A percentile compares a stretch with the other conserved stretches of the same genome.
Evolutionary conservation across 2,329 filamentous ascomycete species (phyloP).

Genomic region (Sclerotinia spermophila): DNA sequence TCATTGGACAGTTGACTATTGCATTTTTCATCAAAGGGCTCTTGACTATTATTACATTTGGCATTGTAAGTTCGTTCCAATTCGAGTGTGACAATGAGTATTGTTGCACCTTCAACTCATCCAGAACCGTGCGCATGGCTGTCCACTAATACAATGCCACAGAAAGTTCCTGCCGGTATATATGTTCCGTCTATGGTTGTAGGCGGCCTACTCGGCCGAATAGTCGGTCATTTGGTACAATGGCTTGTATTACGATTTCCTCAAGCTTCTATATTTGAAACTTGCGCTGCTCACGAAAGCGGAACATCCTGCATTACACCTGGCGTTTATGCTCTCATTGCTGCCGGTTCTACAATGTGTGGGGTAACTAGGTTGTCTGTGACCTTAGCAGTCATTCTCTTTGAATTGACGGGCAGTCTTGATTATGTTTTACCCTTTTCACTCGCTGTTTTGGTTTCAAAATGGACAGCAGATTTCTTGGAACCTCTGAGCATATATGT

Average conservation of each 20-base stretch:
- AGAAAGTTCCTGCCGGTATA: constrained; percentile 92
- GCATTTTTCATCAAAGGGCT: constrained; percentile 89
- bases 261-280: constrained; percentile 67
- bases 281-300: constrained; percentile 63
- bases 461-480: constrained; percentile 95
- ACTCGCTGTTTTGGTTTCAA: constrained; percentile 85
- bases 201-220: constrained; percentile 83
- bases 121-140: neutral
- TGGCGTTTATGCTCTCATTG: constrained; percentile 93
- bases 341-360: constrained; percentile 95
- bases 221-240: constrained; percentile 82
- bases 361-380: constrained; percentile 92
- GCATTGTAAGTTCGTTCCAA: constrained; percentile 56
- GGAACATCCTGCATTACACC: constrained; percentile 87
- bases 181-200: constrained; percentile 99
- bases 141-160: constrained; percentile 4
- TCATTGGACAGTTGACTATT: constrained; percentile 66
- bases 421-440: constrained; percentile 96
- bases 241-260: constrained; percentile 74
- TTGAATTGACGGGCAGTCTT: constrained; percentile 90
- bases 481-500: constrained; percentile 93
- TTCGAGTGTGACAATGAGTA: neutral
- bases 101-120: neutral
- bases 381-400: constrained; percentile 89
- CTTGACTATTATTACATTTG: constrained; percentile 87